Evolutionary conservation across 148 eudicot genomes (phyloP).

Genomic region (Limonium bicolor): DNA sequence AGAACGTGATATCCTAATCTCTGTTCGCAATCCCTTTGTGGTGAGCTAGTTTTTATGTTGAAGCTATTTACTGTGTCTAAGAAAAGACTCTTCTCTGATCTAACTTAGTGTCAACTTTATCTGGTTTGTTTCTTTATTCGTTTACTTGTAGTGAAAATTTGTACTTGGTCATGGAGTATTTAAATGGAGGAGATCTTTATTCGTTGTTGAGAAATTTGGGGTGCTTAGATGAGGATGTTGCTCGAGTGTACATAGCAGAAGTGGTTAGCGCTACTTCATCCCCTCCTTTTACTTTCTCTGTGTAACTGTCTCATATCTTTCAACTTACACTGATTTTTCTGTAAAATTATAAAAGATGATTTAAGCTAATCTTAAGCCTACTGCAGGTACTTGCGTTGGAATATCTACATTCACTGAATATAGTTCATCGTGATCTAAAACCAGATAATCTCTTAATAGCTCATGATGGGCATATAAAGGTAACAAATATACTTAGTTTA

Average conservation of each 20-base stretch:
- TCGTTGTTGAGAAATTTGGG: conserved; percentile 91
- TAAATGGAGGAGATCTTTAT: conserved; percentile 95
- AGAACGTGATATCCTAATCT: conserved; percentile 88
- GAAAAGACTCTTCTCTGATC: conserved; percentile 10
- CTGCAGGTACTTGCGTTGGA: conserved; percentile 96
- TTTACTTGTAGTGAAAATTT: conserved; percentile 97
- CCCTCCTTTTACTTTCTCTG: too few species aligned
- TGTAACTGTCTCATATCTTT: too few species aligned
- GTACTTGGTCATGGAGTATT: conserved; percentile 97
- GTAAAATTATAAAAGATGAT: not conserved
- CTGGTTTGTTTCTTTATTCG: conserved; percentile 98
- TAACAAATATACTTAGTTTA: too few species aligned
- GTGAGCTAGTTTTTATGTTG: conserved; percentile 29
- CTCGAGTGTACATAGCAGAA: conserved; percentile 94
- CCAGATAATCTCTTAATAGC: conserved; percentile 98
- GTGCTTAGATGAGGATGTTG: conserved; percentile 96
- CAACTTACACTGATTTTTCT: too few species aligned
- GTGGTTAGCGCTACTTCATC: conserved; percentile 54
- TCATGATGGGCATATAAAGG: conserved; percentile 99
- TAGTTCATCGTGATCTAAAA: conserved; percentile 98
- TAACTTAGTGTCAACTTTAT: conserved; percentile 6
- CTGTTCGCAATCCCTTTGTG: conserved; percentile 99
- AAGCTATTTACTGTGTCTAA: conserved; percentile 3
- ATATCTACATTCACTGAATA: conserved; percentile 81
- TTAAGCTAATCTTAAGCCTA: conserved; percentile 4